phyloP scores from a whole-genome alignment of 2,329 filamentous ascomycete genomes.

The Colletotrichum theobromicola region DNA sequence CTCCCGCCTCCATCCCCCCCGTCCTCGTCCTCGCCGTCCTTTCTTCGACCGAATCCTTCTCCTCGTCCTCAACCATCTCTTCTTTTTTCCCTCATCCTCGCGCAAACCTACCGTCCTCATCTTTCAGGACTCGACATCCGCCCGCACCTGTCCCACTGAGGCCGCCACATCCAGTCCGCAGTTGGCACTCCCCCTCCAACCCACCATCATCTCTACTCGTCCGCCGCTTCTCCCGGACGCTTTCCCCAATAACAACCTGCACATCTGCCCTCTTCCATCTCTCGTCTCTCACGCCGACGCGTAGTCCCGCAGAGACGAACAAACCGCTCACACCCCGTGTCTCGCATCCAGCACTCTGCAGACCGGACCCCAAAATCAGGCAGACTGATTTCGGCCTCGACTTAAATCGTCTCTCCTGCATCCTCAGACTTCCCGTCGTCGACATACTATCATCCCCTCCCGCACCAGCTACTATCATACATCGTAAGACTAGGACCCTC shows the following conservation, averaged over 20 bases:
- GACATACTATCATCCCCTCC: not conserved
- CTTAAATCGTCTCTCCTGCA: constrained; percentile 16
- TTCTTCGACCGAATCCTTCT: constrained; percentile 22
- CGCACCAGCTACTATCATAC: not conserved
- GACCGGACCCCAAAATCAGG: constrained; percentile 8
- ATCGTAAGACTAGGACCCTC: constrained; percentile 10
- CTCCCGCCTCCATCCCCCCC: constrained; percentile 1
- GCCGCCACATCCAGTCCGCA: constrained; percentile 5
- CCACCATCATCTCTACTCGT: not conserved
- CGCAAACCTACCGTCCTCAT: not conserved
- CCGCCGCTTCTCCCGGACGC: not conserved
- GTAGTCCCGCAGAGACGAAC: constrained; percentile 4
- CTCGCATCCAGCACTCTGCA: not conserved
- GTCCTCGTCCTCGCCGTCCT: not conserved
- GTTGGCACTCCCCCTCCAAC: not conserved
- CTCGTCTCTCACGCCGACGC: constrained; percentile 16
- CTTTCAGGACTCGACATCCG: constrained; percentile 11
- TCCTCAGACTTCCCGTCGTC: not conserved
- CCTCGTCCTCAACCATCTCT: constrained; percentile 20
- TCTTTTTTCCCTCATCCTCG: not conserved
- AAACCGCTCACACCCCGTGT: not conserved
- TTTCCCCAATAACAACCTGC: not conserved
- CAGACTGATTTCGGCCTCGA: constrained; percentile 17
- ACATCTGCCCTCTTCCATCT: constrained; percentile 1
- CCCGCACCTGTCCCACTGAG: constrained; percentile 9